phyloP scores from a whole-genome alignment of 2,329 filamentous ascomycete genomes.

The Aureobasidium sp. region DNA sequence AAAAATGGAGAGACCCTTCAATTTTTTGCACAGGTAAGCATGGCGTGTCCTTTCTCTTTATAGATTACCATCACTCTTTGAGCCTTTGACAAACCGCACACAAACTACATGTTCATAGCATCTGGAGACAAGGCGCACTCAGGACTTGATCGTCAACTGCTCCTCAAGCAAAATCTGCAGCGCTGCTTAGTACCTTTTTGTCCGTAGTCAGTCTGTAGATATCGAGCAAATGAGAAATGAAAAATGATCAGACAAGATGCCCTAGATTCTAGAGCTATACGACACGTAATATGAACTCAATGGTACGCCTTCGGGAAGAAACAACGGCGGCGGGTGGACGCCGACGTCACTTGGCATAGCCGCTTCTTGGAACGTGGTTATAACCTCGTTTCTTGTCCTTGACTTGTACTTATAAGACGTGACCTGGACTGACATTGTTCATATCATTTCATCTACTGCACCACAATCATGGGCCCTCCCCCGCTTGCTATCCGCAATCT shows the following conservation, averaged over 20 bases:
- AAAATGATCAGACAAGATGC: neutral
- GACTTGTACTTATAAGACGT: neutral
- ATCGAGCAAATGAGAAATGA: neutral
- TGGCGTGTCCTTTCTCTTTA: neutral
- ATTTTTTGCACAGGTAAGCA: neutral
- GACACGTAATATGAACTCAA: neutral
- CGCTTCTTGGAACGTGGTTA: neutral
- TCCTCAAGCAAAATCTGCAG: neutral
- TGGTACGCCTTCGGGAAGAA: neutral
- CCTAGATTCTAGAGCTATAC: neutral
- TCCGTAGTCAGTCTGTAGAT: neutral
- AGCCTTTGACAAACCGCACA: neutral
- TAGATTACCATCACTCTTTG: neutral
- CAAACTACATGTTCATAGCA: neutral
- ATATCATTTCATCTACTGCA: neutral
- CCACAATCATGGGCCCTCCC: conserved; percentile 5
- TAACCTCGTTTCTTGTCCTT: neutral
- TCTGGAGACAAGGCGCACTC: neutral
- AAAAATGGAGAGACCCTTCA: neutral
- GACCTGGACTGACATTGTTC: neutral
- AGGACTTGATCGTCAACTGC: neutral
- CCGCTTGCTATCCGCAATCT: conserved; percentile 73
- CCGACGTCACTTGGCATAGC: conserved; percentile 4
- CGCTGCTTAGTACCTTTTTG: too few relatives aligned
- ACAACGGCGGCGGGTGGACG: neutral